Base-by-base conservation (phyloP, 495 filamentous ascomycete genomes). In the Pyrenopolyporus hunteri region DNA sequence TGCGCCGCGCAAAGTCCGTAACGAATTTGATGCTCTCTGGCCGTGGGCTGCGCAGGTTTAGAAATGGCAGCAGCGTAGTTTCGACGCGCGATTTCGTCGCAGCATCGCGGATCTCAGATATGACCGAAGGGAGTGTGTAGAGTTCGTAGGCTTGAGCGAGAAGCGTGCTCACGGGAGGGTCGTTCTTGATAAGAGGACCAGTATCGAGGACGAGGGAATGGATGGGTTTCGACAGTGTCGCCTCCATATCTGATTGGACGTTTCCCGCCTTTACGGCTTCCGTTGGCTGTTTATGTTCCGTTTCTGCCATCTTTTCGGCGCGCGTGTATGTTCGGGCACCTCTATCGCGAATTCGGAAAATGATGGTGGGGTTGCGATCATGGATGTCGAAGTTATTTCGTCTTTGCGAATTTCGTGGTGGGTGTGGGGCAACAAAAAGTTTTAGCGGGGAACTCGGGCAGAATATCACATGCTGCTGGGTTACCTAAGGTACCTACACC, bases 171-270 rank as follows among this genome's bases (percentile, higher is more conserved):
- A 93, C 83, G 20, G 87, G 74, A 37, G 92, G 90, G 61, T 90
- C 87, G 76, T 96, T 95, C 68, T 89, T 91, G 54, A 99, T 87
- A 57, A 99, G 88, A 1, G 93, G 92, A 43, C 92, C 92, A 20
- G 94, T 85, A 73, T 99, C 94, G 55, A 99, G 78, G 51, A 98
- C 82, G 32, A 99, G 83, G 9, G 89, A 89, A 78, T 95, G 84
- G 43, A 96, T 80, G 3, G 87, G 80, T 70, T 94, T 94, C 28
- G 57, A 52, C 1, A 48, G 23, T 8, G 59, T 33, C 20, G 53
- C 19, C 8, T 66, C 58, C 19, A 40, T 9, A 6, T 57, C 33
- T 42, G 37, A 8, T n/a, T 58, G 22, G 25, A 45, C 37, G 13
- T 20, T 39, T 25, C 3, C 36, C 1, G 42, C n/a, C 4, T 20